phyloP scores from a whole-genome alignment of 495 filamentous ascomycete species.

The Physcia stellaris region DNA sequence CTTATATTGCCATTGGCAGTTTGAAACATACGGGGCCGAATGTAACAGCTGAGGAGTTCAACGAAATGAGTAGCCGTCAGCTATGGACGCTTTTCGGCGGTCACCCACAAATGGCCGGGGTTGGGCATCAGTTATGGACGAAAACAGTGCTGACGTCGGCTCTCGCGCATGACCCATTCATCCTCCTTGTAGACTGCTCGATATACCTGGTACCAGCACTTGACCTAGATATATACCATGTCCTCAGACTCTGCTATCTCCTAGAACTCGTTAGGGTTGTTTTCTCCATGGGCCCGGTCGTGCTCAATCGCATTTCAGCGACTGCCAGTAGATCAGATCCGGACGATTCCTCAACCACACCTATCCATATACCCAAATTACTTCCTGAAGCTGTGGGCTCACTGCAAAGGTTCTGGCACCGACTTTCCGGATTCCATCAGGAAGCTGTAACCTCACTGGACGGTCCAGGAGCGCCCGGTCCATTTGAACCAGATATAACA shows the following conservation, averaged over 20 bases:
- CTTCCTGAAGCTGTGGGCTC: background rate
- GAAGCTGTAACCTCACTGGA: background rate
- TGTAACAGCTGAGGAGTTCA: conserved; percentile 51
- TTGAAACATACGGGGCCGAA: conserved; percentile 44
- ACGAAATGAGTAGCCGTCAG: conserved; percentile 55
- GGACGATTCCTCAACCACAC: background rate
- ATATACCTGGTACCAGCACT: conserved; percentile 58
- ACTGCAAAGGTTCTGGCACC: background rate
- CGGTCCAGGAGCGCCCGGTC: too few relatives aligned
- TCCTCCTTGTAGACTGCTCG: conserved; percentile 69
- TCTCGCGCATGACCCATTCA: conserved; percentile 63
- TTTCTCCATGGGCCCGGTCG: conserved; percentile 35
- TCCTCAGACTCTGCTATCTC: conserved; percentile 81
- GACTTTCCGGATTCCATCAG: background rate
- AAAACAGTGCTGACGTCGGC: conserved; percentile 8
- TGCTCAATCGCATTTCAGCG: conserved; percentile 24
- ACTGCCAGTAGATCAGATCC: conserved; percentile 15
- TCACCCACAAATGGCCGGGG: conserved; percentile 28
- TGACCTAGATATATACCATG: conserved; percentile 61
- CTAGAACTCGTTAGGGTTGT: conserved; percentile 79
- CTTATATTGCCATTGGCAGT: conserved; percentile 68
- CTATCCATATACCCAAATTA: background rate
- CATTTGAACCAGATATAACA: too few relatives aligned
- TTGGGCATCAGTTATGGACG: conserved; percentile 7
- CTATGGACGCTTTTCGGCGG: conserved; percentile 62